These are phyloP conservation scores for Neurospora sp. DNA, from an alignment of 495 filamentous ascomycete genomes.

Conservation along the genomic window DNA sequence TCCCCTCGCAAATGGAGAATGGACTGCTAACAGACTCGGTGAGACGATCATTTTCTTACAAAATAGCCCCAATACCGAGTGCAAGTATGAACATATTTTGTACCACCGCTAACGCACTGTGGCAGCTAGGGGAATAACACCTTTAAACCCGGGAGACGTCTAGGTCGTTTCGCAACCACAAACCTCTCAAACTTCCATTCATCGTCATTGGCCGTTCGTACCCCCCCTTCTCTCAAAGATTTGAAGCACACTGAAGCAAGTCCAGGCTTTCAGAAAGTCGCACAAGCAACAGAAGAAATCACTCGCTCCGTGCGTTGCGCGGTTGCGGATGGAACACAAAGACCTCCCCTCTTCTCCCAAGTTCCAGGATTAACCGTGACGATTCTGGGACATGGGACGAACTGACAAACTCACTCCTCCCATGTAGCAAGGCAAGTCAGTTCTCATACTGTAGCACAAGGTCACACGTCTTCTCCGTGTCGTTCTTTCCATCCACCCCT, in stretches of 20 bases:
- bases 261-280: background rate
- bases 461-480: background rate
- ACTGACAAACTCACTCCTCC: background rate
- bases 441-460: background rate
- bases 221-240: background rate
- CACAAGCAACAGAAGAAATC: background rate
- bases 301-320: background rate
- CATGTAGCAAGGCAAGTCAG: background rate
- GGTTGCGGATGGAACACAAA: background rate
- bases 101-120: background rate
- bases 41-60: background rate
- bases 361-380: background rate
- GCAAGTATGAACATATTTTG: background rate
- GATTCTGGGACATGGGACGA: background rate
- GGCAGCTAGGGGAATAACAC: background rate
- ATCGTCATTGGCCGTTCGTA: background rate
- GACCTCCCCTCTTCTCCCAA: background rate
- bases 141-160: background rate
- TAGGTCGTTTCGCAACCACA: background rate
- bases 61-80: background rate
- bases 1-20: background rate
- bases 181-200: background rate
- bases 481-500: background rate
- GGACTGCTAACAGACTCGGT: background rate
- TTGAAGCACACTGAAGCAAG: background rate